phyloP scores from a whole-genome alignment of 2,329 filamentous ascomycete species.

The Aureobasidium mangrovei region DNA sequence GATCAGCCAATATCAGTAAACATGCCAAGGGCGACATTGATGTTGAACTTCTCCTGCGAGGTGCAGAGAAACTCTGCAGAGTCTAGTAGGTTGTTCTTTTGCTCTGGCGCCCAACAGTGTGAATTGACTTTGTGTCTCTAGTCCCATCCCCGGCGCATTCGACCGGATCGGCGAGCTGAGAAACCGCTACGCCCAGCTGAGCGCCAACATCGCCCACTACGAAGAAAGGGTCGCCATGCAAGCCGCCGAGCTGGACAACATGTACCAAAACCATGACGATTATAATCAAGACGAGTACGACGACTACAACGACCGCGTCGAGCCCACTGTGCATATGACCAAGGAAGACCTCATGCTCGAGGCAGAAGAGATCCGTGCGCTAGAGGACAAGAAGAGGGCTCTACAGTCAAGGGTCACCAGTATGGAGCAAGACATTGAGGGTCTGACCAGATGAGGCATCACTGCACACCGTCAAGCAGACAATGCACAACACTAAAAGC shows the following conservation, averaged over 20 bases:
- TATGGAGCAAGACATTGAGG: slow-evolving; percentile 61
- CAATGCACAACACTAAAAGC: background rate
- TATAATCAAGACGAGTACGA: slow-evolving; percentile 43
- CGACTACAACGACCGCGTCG: slow-evolving; percentile 46
- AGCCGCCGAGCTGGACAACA: slow-evolving; percentile 59
- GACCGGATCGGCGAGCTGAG: slow-evolving; percentile 69
- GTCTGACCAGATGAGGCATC: slow-evolving; percentile 42
- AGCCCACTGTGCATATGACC: slow-evolving; percentile 44
- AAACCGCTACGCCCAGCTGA: slow-evolving; percentile 60
- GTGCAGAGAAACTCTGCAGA: slow-evolving; percentile 80
- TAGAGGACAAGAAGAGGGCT: slow-evolving; percentile 54
- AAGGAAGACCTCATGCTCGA: slow-evolving; percentile 61
- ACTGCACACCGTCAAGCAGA: background rate
- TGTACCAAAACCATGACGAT: slow-evolving; percentile 44
- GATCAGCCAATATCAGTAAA: slow-evolving; percentile 34
- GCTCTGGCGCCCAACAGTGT: background rate
- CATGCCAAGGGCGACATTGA: slow-evolving; percentile 64
- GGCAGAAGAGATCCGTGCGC: slow-evolving; percentile 57
- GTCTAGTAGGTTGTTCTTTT: slow-evolving; percentile 56
- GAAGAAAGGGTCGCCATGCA: slow-evolving; percentile 74
- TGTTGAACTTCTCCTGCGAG: slow-evolving; percentile 72
- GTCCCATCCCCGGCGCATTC: slow-evolving; percentile 64
- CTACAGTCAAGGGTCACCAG: slow-evolving; percentile 57
- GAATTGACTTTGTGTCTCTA: slow-evolving; percentile 20
- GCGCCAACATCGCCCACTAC: slow-evolving; percentile 67